A percentile compares a stretch with the other conserved stretches of the same genome.
Conservation (phyloP, 805 yeast species). For the Starmerella bombicola region DNA sequence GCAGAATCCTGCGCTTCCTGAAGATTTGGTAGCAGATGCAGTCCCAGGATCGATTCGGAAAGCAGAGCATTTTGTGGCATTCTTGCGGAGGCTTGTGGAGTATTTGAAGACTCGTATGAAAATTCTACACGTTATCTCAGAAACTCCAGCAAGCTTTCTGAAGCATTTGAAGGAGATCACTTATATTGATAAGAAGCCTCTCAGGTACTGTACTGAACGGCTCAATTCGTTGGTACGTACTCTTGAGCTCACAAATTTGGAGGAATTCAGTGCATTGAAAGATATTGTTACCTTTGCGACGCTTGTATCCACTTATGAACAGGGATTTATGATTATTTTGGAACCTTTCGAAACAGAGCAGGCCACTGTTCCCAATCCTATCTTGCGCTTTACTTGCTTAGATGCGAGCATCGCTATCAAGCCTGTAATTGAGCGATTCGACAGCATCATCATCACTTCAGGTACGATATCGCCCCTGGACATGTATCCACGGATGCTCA, state of each 20-base stretch:
- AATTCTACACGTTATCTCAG: constrained; percentile 93
- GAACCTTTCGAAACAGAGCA: constrained; percentile 95
- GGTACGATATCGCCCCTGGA: constrained; percentile 98
- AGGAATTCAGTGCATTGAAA: constrained; percentile 82
- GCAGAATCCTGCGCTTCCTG: constrained; percentile 77
- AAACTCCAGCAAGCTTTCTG: constrained; percentile 84
- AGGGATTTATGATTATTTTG: constrained; percentile 78
- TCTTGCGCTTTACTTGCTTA: constrained; percentile 79
- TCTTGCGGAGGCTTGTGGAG: constrained; percentile 82
- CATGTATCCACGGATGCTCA: constrained; percentile 95
- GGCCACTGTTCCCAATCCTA: constrained; percentile 94
- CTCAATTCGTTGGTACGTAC: constrained; percentile 80
- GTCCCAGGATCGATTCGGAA: constrained; percentile 94
- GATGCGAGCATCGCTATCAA: constrained; percentile 97
- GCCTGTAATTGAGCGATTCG: constrained; percentile 88
- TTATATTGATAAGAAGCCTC: constrained; percentile 82
- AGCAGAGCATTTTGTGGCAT: constrained; percentile 94
- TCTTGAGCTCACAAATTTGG: constrained; percentile 73
- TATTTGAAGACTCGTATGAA: constrained; percentile 95
- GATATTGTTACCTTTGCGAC: constrained; percentile 97
- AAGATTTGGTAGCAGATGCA: constrained; percentile 79
- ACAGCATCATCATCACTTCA: constrained; percentile 86
- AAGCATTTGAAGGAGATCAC: constrained; percentile 90
- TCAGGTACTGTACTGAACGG: constrained; percentile 84
- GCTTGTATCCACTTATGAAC: constrained; percentile 83